These are phyloP conservation scores for Miamiensis avidus DNA, from an alignment of 169 alveolate species.

Conservation along the genomic window DNA sequence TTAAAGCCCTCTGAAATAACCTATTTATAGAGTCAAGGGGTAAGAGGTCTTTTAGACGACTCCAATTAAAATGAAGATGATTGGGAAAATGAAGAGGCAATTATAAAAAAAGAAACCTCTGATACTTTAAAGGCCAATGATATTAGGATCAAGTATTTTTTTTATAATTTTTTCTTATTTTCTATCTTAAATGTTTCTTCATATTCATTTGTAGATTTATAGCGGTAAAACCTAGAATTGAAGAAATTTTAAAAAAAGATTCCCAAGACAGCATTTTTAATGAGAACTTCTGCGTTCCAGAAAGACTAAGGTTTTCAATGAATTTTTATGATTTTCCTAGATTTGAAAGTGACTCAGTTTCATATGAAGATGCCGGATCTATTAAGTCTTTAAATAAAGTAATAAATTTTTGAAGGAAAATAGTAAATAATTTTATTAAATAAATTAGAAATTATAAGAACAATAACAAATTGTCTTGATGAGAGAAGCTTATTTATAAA, in stretches of 20 bases:
- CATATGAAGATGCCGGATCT: slow-evolving; percentile 22
- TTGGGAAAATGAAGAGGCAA: background rate
- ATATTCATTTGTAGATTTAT: too few relatives aligned
- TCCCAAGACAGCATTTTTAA: background rate
- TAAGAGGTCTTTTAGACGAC: background rate
- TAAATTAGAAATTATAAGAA: background rate
- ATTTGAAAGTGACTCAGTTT: slow-evolving; percentile 1
- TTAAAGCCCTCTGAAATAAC: background rate
- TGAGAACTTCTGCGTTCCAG: slow-evolving; percentile 18
- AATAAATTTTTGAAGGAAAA: too few relatives aligned
- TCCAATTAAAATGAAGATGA: background rate
- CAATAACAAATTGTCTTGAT: background rate
- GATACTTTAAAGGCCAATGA: background rate
- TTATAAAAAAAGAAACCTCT: background rate
- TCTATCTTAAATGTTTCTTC: too few relatives aligned
- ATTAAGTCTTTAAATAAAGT: background rate
- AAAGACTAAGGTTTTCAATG: background rate
- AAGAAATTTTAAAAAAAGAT: background rate
- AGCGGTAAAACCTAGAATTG: background rate
- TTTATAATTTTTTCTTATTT: background rate
- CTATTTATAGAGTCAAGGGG: background rate
- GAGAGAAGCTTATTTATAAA: background rate
- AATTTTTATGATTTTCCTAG: slow-evolving; percentile 16
- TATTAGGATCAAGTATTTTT: background rate
- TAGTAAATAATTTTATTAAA: background rate